A percentile compares a stretch with the other conserved stretches of the same genome.
Evolutionary conservation across 345 rosid species (phyloP).

Genomic region (Eucalyptus curtisii): DNA sequence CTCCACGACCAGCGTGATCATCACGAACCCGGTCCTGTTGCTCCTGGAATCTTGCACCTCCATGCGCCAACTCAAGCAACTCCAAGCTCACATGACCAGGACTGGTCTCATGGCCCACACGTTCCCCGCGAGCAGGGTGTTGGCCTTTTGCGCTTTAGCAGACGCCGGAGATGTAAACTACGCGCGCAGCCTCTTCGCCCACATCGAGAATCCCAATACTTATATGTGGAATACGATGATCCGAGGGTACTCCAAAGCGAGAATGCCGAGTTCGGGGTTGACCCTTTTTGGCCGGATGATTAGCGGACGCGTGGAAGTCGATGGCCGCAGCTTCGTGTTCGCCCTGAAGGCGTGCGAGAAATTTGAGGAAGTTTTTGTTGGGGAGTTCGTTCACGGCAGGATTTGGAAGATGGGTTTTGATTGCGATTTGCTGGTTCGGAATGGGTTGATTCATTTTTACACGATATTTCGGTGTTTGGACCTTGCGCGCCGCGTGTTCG

Average conservation of each 20-base stretch:
- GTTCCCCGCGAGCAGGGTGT: constrained; percentile 28
- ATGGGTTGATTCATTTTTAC: constrained; percentile 25
- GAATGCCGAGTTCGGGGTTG: constrained; percentile 2
- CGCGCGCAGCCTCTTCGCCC: constrained; percentile 14
- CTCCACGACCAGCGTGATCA: constrained; percentile 12
- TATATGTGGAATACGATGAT: constrained; percentile 39
- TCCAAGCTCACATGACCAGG: constrained; percentile 27
- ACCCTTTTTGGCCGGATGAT: constrained; percentile 12
- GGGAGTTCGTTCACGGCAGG: constrained; percentile 12
- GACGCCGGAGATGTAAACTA: constrained; percentile 13
- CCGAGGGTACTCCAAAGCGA: constrained; percentile 12
- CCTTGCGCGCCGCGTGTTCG: constrained; percentile 15
- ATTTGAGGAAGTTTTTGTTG: background rate
- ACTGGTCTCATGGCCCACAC: constrained; percentile 19
- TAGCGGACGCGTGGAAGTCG: constrained; percentile 9
- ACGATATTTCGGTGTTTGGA: background rate
- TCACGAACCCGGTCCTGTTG: constrained; percentile 20
- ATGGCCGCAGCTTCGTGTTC: constrained; percentile 20
- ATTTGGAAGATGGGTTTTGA: constrained; percentile 22
- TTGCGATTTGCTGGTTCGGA: constrained; percentile 13
- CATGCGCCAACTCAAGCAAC: constrained; percentile 25
- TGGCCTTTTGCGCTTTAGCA: constrained; percentile 24
- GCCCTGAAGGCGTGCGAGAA: constrained; percentile 20
- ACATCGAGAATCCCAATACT: constrained; percentile 12
- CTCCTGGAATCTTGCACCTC: constrained; percentile 18